Percentiles rank a stretch among this genome's conserved stretches.
Evolutionary conservation across 768 basidiomycete genomes (phyloP).

Genomic region (Psilocybe cyanescens): DNA sequence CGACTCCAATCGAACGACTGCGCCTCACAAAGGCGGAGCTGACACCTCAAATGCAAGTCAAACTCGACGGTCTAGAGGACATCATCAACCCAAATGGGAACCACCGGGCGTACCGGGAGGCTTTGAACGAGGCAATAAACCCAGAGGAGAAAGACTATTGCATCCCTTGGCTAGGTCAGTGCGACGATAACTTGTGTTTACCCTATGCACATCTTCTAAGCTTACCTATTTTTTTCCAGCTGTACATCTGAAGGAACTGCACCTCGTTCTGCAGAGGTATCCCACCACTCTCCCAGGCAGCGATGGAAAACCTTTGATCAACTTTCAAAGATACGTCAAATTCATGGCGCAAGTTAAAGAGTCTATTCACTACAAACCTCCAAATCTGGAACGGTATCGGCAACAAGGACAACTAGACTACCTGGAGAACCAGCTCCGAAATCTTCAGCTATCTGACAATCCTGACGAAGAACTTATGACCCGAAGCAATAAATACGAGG

Average conservation of each 20-base stretch:
- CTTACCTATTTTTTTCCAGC: conserved; percentile 25
- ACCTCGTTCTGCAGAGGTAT: conserved; percentile 33
- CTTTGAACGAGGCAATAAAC: conserved; percentile 28
- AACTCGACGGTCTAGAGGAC: conserved; percentile 34
- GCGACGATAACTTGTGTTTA: conserved; percentile 6
- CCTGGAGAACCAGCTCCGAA: conserved; percentile 41
- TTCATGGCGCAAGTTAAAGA: conserved; percentile 41
- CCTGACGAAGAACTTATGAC: conserved; percentile 37
- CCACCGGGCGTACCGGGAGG: conserved; percentile 39
- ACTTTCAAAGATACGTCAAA: conserved; percentile 42
- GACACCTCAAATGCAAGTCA: conserved; percentile 28
- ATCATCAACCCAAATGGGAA: conserved; percentile 36
- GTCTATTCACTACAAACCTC: conserved; percentile 33
- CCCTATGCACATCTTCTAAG: not conserved
- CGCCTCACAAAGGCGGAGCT: conserved; percentile 35
- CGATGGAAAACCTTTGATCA: conserved; percentile 40
- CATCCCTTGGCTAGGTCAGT: conserved; percentile 45
- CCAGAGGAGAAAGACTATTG: conserved; percentile 27
- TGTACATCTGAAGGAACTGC: conserved; percentile 41
- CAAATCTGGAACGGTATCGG: conserved; percentile 35
- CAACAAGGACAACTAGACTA: conserved; percentile 42
- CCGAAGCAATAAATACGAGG: conserved; percentile 34
- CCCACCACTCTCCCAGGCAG: conserved; percentile 29
- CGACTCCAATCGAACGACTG: conserved; percentile 38
- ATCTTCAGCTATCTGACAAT: conserved; percentile 27